Evolutionary conservation across 208 protist species (phyloP), one percentile per base, ranked within the genome.

Genomic region (Trypanosoma congolense): DNA sequence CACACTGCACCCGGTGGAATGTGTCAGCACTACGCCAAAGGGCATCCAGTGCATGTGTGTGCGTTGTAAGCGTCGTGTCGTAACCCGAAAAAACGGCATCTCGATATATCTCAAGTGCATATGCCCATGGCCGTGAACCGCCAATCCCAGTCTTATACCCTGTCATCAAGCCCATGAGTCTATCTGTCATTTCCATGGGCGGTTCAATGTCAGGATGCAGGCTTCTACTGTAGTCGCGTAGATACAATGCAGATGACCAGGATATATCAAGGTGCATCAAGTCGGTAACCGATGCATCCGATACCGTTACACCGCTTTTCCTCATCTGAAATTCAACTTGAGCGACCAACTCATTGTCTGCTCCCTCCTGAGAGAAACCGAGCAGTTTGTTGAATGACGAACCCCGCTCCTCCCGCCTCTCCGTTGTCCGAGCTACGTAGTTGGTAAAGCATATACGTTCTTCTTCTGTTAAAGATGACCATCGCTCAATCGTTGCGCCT

Each of bases 131-230:
- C 1, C 86, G 70, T 16, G 80, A 86, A 36, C 86, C 86, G 14
- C 89, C 43, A 21, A 67, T 64, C 33, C 80, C 78, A 14, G 64
- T 87, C 24, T 56, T 59, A 64, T 90, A 90, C 3, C 82, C 78
- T 6, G 78, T 89, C 86, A 90, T 87, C 24, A 93, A 69, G 0
- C 71, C 70, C 75, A 84, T 77, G 10, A 93, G 42, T 1, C 82
- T 74, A 42, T 86, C 65, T 16, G 66, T 72, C 86, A 93, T 86
- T 46, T 78, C 73, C 28, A 76, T 61, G 2, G 71, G 57, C 16
- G 86, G 83, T 25, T 71, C 66, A 12, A 75, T 66, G 2, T 65
- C 45, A 10, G 35, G 31, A 25, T 52, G 61, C 10, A 75, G 10
- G 45, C 65, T 56, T 29, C 28, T 42, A 0, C 63, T 70, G 54